These are phyloP conservation scores for Aureobasidium musti DNA, from an alignment of 2,329 filamentous ascomycete genomes.

Conservation along the genomic window DNA sequence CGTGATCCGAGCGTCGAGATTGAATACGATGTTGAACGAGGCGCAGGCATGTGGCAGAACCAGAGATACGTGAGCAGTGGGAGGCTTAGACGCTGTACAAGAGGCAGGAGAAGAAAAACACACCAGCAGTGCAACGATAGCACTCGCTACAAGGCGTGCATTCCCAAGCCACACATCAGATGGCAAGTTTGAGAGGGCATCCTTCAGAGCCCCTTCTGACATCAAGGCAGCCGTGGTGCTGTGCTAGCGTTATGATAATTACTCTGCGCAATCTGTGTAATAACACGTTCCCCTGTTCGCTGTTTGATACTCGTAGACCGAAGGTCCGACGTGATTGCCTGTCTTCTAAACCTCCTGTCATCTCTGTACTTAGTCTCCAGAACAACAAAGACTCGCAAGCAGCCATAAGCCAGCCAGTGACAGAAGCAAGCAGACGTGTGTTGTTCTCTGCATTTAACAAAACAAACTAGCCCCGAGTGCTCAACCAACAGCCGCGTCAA, in stretches of 20 bases:
- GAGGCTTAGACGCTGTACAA: constrained; percentile 8
- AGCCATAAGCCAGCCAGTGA: background rate
- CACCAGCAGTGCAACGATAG: constrained; percentile 15
- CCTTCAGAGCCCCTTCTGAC: background rate
- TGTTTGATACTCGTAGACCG: constrained; percentile 9
- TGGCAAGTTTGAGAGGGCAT: background rate
- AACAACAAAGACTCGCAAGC: background rate
- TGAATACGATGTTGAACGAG: constrained; percentile 9
- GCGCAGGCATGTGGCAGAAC: background rate
- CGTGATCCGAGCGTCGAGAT: constrained; percentile 17
- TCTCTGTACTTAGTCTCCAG: background rate
- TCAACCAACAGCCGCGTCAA: background rate
- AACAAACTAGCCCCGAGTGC: constrained; percentile 1
- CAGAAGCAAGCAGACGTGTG: background rate
- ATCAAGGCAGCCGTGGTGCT: constrained; percentile 9
- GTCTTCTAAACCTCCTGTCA: background rate
- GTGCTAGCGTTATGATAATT: constrained; percentile 19
- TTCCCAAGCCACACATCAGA: background rate
- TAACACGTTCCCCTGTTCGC: constrained; percentile 20
- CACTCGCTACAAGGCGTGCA: background rate
- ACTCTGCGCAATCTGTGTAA: constrained; percentile 24
- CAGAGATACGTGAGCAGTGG: background rate
- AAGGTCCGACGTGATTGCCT: background rate
- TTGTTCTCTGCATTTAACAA: constrained; percentile 15
- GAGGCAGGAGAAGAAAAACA: background rate